Percentiles rank a stretch among this genome's conserved stretches.
phyloP scores from a whole-genome alignment of 176 grass and related monocot genomes.

The Metroxylon sagu region DNA sequence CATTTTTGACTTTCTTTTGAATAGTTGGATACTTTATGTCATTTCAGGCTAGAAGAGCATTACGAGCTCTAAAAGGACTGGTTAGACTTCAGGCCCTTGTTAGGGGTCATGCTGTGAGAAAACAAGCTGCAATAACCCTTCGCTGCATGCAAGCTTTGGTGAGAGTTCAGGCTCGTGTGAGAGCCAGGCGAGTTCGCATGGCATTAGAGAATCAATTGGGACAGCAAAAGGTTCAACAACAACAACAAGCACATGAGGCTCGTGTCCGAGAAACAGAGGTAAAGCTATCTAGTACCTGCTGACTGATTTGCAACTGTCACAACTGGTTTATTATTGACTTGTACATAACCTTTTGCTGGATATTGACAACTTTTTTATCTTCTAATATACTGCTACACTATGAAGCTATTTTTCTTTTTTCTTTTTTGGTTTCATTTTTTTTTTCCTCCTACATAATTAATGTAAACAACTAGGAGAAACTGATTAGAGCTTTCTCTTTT shows the following conservation, averaged over 20 bases:
- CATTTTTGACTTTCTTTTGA: too few relatives aligned
- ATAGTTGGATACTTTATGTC: conserved; percentile 10
- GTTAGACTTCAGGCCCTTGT: conserved; percentile 96
- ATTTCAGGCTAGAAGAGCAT: conserved; percentile 82
- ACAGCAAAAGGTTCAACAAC: conserved; percentile 31
- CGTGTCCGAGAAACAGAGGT: conserved; percentile 82
- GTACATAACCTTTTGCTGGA: too few relatives aligned
- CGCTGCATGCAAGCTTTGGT: conserved; percentile 94
- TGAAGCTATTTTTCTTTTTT: too few relatives aligned
- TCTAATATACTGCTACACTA: too few relatives aligned
- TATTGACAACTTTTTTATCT: too few relatives aligned
- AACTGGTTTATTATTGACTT: too few relatives aligned
- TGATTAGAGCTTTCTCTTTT: too few relatives aligned
- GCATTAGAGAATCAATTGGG: conserved; percentile 75
- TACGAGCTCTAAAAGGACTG: conserved; percentile 75
- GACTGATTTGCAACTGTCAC: too few relatives aligned
- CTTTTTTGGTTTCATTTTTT: too few relatives aligned
- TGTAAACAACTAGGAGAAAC: too few relatives aligned
- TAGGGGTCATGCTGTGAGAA: conserved; percentile 93
- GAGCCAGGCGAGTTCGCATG: conserved; percentile 75
- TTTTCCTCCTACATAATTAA: too few relatives aligned
- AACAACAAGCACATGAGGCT: conserved; percentile 35
- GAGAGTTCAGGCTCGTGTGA: conserved; percentile 82
- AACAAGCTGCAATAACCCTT: conserved; percentile 89
- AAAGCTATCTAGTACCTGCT: conserved; percentile 11